A percentile compares a stretch with the other conserved stretches of the same genome.
These are phyloP conservation scores for Pestalotiopsis sp. DNA, from an alignment of 2,329 filamentous ascomycete species.

Conservation along the genomic window DNA sequence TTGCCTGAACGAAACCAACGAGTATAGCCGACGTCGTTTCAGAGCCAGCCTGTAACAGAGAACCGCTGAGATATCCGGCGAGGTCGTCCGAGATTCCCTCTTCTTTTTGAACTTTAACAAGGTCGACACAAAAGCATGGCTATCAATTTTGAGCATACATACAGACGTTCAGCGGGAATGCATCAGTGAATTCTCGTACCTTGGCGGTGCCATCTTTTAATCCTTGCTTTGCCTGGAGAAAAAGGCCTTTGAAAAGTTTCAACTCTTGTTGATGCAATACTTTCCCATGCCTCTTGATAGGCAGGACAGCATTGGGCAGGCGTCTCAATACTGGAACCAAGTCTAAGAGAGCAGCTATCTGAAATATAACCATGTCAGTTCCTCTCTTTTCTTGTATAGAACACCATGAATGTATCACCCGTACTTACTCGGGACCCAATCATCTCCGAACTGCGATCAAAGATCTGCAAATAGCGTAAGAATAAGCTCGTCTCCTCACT, in stretches of 20 bases:
- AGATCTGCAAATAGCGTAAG: neutral
- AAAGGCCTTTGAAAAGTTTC: slow-evolving; percentile 40
- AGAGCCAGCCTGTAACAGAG: slow-evolving; percentile 31
- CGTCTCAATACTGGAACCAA: slow-evolving; percentile 44
- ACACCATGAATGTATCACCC: neutral
- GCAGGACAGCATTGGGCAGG: slow-evolving; percentile 44
- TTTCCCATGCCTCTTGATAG: slow-evolving; percentile 39
- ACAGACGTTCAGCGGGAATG: neutral
- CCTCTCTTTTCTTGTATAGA: neutral
- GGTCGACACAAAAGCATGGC: slow-evolving; percentile 25
- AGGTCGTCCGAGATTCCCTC: slow-evolving; percentile 33
- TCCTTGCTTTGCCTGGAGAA: slow-evolving; percentile 39
- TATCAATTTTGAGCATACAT: slow-evolving; percentile 4
- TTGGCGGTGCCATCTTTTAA: slow-evolving; percentile 28
- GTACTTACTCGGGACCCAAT: neutral
- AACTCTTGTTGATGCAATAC: slow-evolving; percentile 45
- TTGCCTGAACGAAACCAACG: slow-evolving; percentile 48
- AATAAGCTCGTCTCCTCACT: neutral
- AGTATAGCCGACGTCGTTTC: slow-evolving; percentile 46
- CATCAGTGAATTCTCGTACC: slow-evolving; percentile 9
- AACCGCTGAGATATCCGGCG: slow-evolving; percentile 32
- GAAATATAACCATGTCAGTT: neutral
- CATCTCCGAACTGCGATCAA: slow-evolving; percentile 1
- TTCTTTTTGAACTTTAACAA: slow-evolving; percentile 27
- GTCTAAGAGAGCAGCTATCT: slow-evolving; percentile 44